A percentile compares a stretch with the other conserved stretches of the same genome.
Conservation (phyloP, 345 rosid species). For the Populus ilicifolia region DNA sequence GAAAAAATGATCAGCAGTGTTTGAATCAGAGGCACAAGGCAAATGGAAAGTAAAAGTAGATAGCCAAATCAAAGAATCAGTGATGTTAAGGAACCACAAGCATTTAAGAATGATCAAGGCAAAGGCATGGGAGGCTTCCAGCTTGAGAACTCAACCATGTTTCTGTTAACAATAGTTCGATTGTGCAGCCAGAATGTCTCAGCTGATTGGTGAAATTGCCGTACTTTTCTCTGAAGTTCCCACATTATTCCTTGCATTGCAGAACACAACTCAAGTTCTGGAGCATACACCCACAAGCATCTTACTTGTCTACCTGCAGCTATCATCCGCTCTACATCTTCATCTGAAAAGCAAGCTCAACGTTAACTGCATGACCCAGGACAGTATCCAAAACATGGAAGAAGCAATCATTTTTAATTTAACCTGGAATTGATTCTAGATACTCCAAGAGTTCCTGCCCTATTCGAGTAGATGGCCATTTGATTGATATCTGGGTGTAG, state of each 20-base stretch:
- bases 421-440: conserved; percentile 66
- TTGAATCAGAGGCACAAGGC: background rate
- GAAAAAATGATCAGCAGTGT: background rate
- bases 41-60: background rate
- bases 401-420: background rate
- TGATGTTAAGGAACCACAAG: background rate
- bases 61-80: background rate
- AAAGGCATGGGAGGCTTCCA: conserved; percentile 83
- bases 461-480: conserved; percentile 85
- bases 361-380: background rate
- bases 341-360: conserved; percentile 38
- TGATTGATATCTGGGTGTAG: conserved; percentile 74
- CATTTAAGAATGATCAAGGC: conserved; percentile 36
- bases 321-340: conserved; percentile 61
- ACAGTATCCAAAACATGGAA: background rate
- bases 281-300: conserved; percentile 77
- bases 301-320: conserved; percentile 60
- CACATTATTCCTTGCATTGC: conserved; percentile 77
- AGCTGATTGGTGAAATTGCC: conserved; percentile 81
- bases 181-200: conserved; percentile 98
- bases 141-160: conserved; percentile 57
- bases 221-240: conserved; percentile 93
- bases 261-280: conserved; percentile 64
- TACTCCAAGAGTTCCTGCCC: conserved; percentile 75
- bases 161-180: conserved; percentile 57